phyloP scores from a whole-genome alignment of 768 basidiomycete genomes.

The Cyclocybe aegerita region DNA sequence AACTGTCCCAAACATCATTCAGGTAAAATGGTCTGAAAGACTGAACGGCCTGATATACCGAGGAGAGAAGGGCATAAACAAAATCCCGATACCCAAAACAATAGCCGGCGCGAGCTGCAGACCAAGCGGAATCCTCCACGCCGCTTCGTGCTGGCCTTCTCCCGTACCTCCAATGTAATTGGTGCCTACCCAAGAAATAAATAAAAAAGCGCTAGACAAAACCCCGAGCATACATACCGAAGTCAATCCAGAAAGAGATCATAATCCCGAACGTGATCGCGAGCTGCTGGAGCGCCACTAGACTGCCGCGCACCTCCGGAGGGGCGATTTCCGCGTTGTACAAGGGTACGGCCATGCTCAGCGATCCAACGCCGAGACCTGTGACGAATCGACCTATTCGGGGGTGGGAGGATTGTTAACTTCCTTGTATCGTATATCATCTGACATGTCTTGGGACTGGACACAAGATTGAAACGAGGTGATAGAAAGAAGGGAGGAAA shows the following conservation, averaged over 20 bases:
- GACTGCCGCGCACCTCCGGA: conserved; percentile 77
- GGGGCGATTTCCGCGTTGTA: conserved; percentile 75
- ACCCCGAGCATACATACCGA: conserved; percentile 31
- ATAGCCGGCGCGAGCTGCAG: conserved; percentile 76
- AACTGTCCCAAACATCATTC: conserved; percentile 34
- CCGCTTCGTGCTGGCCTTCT: conserved; percentile 55
- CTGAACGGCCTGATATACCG: conserved; percentile 35
- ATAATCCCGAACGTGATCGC: conserved; percentile 83
- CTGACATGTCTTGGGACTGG: too few species aligned
- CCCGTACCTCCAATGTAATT: conserved; percentile 73
- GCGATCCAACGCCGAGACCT: conserved; percentile 78
- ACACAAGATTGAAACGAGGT: too few species aligned
- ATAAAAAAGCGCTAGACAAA: conserved; percentile 17
- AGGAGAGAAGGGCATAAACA: conserved; percentile 82
- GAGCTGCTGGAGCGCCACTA: conserved; percentile 80
- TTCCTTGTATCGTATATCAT: too few species aligned
- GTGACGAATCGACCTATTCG: conserved; percentile 66
- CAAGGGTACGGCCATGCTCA: conserved; percentile 82
- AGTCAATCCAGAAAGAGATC: conserved; percentile 59
- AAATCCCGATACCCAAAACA: conserved; percentile 65
- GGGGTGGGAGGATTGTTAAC: not conserved
- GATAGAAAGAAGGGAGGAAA: too few species aligned
- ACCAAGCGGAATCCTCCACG: conserved; percentile 75
- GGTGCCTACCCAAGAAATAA: conserved; percentile 44
- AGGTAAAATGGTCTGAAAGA: not conserved